phyloP scores from a whole-genome alignment of 805 yeast genomes.

The Blastobotrys americana region DNA sequence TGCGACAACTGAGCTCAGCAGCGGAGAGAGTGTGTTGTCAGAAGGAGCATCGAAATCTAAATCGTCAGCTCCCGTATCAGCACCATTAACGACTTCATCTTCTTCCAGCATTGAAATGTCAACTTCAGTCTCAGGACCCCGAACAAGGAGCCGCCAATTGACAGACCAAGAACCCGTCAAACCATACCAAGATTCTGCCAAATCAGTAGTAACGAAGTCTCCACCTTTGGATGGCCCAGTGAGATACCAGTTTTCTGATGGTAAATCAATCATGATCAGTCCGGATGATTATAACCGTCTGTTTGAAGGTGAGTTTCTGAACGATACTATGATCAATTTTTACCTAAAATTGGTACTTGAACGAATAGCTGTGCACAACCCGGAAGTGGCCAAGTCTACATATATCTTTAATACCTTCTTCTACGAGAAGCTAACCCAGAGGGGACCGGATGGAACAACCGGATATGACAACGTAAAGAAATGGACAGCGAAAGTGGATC shows the following conservation, averaged over 20 bases:
- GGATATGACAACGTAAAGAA: slow-evolving; percentile 59
- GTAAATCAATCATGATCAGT: slow-evolving; percentile 48
- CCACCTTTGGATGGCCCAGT: slow-evolving; percentile 2
- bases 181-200: neutral
- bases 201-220: neutral
- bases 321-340: slow-evolving; percentile 83
- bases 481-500: slow-evolving; percentile 71
- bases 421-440: slow-evolving; percentile 48
- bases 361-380: slow-evolving; percentile 26
- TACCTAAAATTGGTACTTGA: slow-evolving; percentile 41
- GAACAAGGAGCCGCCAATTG: no score
- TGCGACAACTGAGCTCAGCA: no score
- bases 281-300: slow-evolving; percentile 72
- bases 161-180: no score
- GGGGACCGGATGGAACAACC: slow-evolving; percentile 18
- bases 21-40: no score
- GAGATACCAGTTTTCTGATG: slow-evolving; percentile 39
- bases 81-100: no score
- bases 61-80: no score
- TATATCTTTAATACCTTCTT: slow-evolving; percentile 78
- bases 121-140: no score
- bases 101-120: no score
- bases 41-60: no score
- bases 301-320: slow-evolving; percentile 77
- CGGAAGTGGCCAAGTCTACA: slow-evolving; percentile 33